Percentiles rank a stretch among this genome's conserved stretches.
Conservation (phyloP, 352 stramenopile species). For the Ophiocytium majus region DNA sequence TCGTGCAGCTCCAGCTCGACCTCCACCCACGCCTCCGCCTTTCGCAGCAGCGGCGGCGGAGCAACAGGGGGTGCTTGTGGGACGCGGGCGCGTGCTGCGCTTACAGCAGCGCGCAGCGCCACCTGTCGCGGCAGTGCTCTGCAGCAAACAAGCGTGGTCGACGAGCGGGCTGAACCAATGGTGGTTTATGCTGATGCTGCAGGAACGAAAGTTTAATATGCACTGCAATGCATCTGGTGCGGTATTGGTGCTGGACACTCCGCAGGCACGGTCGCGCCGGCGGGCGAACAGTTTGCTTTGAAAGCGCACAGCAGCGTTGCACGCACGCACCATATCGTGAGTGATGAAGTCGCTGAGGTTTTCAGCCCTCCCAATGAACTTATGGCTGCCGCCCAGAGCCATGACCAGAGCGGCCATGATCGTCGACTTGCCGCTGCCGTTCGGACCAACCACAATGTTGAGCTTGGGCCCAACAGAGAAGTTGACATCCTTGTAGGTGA, state of each 20-base stretch:
- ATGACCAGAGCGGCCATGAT: slow-evolving; percentile 96
- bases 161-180: too few species aligned
- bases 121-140: background rate
- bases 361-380: slow-evolving; percentile 83
- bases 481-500: slow-evolving; percentile 83
- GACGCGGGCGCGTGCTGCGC: background rate
- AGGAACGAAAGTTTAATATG: too few species aligned
- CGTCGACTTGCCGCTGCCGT: slow-evolving; percentile 84
- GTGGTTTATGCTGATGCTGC: too few species aligned
- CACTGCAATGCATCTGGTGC: too few species aligned
- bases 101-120: background rate
- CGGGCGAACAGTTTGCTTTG: too few species aligned
- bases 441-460: slow-evolving; percentile 96
- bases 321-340: slow-evolving; percentile 56
- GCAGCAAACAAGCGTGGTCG: too few species aligned
- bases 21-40: slow-evolving; percentile 69
- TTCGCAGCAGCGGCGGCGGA: slow-evolving; percentile 3
- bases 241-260: too few species aligned
- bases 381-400: slow-evolving; percentile 79
- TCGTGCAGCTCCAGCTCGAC: slow-evolving; percentile 83
- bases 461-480: slow-evolving; percentile 76
- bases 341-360: slow-evolving; percentile 79
- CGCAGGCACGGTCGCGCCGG: too few species aligned
- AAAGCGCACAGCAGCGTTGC: too few species aligned
- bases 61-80: background rate